Evolutionary conservation across 768 basidiomycete genomes (phyloP), one percentile per base, ranked within the genome.

Genomic region (Rhizopogon roseolus): DNA sequence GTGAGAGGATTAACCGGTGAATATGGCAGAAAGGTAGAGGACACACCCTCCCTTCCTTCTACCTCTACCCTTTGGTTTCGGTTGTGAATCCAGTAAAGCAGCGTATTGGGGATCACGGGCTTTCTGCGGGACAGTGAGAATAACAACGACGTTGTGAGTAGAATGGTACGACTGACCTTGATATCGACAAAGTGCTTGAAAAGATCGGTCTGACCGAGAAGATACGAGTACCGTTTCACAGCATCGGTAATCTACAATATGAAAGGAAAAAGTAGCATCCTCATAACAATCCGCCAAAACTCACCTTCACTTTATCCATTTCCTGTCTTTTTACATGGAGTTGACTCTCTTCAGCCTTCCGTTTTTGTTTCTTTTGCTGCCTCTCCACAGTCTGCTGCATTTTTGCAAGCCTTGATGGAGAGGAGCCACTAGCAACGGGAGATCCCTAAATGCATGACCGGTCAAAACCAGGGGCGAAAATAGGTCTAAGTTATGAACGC

Each of bases 181-280:
- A 98, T 87, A 67, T 98, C 93, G 6, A 98, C 91, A 66, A 98
- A 98, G 69, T 98, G 96, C 62, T 93, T 93, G 78, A 99, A 99
- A 17, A 98, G 78, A 60, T 98, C 97, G 0, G 96, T 98, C 68
- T 99, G 95, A 7, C 97, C 97, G 2, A 99, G 80, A n/a, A 98
- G 82, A 70, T 98, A 98, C 2, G 90, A 91, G 66, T 98, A 98
- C 16, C 94, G 87, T 68, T 98, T 98, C 56, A 98, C 90, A 9
- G 94, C 92, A 64, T 98, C 95, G 17, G 91, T 74, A 39, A 94
- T 80, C 93, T 98, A 59, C 19, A 50, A 42, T 37, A 16, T 43
- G 62, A 61, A 56, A 63, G 57, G 45, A 50, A 53, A 32, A 42
- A 56, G 32, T 11, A 50, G 32, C 32, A 28, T 54, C 50, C 40